A percentile compares a stretch with the other conserved stretches of the same genome.
phyloP scores from a whole-genome alignment of 83 land plant genomes.

The Picea mariana region DNA sequence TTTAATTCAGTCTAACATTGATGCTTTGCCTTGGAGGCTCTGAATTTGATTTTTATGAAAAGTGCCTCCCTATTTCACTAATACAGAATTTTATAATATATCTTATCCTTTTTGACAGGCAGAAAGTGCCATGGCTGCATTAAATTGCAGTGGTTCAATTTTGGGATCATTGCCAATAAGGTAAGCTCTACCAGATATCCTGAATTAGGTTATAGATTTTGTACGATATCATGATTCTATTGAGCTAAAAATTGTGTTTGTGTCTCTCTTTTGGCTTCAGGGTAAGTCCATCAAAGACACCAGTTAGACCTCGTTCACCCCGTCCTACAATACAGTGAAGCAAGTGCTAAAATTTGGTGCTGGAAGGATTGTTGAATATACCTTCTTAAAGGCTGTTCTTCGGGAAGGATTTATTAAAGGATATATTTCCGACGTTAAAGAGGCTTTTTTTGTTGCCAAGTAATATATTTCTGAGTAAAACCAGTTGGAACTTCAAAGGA shows the following conservation, averaged over 20 bases:
- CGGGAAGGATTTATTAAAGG: too few species aligned
- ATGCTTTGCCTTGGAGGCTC: too few species aligned
- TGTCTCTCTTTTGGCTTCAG: slow-evolving; percentile 22
- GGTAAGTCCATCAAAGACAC: slow-evolving; percentile 76
- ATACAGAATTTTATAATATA: not conserved
- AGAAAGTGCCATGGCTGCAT: slow-evolving; percentile 85
- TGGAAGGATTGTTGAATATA: too few species aligned
- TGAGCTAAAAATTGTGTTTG: not conserved
- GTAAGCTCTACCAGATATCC: slow-evolving; percentile 23
- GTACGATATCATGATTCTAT: not conserved
- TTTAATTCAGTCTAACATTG: too few species aligned
- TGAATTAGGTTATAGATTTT: not conserved
- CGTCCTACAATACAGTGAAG: slow-evolving; percentile 33
- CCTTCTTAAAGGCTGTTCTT: too few species aligned
- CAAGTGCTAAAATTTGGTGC: not conserved
- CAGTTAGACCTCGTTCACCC: slow-evolving; percentile 65
- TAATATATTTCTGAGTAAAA: too few species aligned
- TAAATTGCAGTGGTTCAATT: slow-evolving; percentile 85
- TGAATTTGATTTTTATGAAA: too few species aligned
- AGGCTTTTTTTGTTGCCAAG: too few species aligned
- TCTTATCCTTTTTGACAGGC: slow-evolving; percentile 46
- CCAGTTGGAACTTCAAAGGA: too few species aligned
- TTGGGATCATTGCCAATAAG: slow-evolving; percentile 87
- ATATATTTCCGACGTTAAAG: too few species aligned
- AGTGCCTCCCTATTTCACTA: not conserved